Evolutionary conservation across 176 grass and related monocot genomes (phyloP), one percentile per base, ranked within the genome.

Genomic region (Rhipidocladum racemiflorum): DNA sequence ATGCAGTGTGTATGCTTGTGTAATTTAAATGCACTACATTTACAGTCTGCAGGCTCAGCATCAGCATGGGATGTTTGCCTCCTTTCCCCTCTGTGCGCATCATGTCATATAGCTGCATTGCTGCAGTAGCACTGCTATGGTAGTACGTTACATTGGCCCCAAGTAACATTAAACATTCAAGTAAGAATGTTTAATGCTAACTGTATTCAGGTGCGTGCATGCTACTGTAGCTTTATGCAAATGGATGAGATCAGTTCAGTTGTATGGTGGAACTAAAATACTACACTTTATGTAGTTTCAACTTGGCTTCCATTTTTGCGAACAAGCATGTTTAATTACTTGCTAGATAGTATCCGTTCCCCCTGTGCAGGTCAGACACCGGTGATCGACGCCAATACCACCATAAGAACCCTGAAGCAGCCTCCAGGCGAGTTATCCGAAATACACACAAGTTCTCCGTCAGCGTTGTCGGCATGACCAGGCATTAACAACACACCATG

Each of bases 31-130:
- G 82, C 46, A 21, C 49, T 75, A 49, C 63, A 55, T 46, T 43
- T 27, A 57, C 76, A 50, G 61, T 12, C 77, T 80, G 77, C 62
- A 68, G 78, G 49, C 35, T n/a, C 50, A 44, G 65, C 78, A 69
- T n/a, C 50, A 44, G 65, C 78, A 69, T 69, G 48, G 63, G 15
- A 70, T 59, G 78, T 81, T 70, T 43, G 65, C 32, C 62, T 29
- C 60, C 28, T n/a, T n/a, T 36, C 61, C 11, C 30, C 1, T 34
- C n/a, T 25, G 5, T 69, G 65, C 65, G 57, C 57, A 14, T 28
- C 25, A 6, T 25, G 67, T 16, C 16, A 25, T 49, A 43, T 14
- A 70, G 68, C 40, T 49, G 25, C 69, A 49, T 23, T 29, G 25
- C 68, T 30, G 53, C 12, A 68, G 18, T n/a, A n/a, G n/a, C n/a